Percentiles rank a stretch among this genome's conserved stretches.
phyloP scores from a whole-genome alignment of 2,329 filamentous ascomycete species.

The Fusarium agapanthi region DNA sequence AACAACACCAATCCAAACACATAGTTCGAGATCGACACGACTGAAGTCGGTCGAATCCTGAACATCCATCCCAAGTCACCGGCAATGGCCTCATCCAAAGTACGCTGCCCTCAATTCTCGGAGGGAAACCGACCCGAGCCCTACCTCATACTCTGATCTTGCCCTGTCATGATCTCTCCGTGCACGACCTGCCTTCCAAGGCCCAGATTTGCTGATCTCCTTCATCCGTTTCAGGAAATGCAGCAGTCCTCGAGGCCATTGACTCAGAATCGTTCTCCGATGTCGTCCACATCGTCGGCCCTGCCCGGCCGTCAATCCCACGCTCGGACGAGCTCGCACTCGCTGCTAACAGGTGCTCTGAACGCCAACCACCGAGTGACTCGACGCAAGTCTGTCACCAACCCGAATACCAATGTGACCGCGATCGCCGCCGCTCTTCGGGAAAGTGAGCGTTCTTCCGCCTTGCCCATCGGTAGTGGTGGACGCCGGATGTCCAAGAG shows the following conservation, averaged over 20 bases:
- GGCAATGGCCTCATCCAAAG: slow-evolving; percentile 71
- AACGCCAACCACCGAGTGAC: slow-evolving; percentile 87
- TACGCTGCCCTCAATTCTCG: slow-evolving; percentile 49
- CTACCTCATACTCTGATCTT: slow-evolving; percentile 17
- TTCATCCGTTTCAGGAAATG: slow-evolving; percentile 62
- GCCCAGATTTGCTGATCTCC: slow-evolving; percentile 48
- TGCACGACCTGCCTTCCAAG: slow-evolving; percentile 42
- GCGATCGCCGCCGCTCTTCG: slow-evolving; percentile 78
- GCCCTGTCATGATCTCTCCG: slow-evolving; percentile 37
- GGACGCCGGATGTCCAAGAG: slow-evolving; percentile 75
- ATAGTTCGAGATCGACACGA: slow-evolving; percentile 45
- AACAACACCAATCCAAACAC: slow-evolving; percentile 33
- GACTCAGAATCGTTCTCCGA: slow-evolving; percentile 67
- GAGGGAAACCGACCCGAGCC: slow-evolving; percentile 35
- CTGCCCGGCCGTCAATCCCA: slow-evolving; percentile 69
- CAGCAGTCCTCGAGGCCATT: slow-evolving; percentile 73
- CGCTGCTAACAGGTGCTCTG: slow-evolving; percentile 77
- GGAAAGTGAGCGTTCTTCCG: slow-evolving; percentile 67
- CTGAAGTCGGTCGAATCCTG: slow-evolving; percentile 46
- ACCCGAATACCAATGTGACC: slow-evolving; percentile 75
- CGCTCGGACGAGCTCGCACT: slow-evolving; percentile 82
- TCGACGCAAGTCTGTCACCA: slow-evolving; percentile 92
- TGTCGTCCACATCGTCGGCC: slow-evolving; percentile 67
- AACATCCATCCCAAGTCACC: slow-evolving; percentile 47
- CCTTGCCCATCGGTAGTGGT: slow-evolving; percentile 66